A percentile compares a stretch with the other conserved stretches of the same genome.
Conservation (phyloP, 139 green algal genomes). For the Axilococcus clingmanii region DNA sequence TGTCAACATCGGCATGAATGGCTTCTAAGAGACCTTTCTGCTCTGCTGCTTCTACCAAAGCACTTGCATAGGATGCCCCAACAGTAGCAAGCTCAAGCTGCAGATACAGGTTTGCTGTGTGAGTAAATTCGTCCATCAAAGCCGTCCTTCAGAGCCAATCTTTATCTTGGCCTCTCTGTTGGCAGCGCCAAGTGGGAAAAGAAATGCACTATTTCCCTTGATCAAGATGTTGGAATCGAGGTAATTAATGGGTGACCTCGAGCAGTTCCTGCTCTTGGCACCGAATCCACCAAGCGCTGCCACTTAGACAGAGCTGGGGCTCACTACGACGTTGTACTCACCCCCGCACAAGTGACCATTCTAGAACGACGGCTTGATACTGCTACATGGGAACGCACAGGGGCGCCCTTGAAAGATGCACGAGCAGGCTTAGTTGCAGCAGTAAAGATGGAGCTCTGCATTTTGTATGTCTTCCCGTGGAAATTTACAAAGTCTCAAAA, state of each 20-base stretch:
- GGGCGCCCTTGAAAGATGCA: neutral
- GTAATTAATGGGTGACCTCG: neutral
- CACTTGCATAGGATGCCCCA: slow-evolving; percentile 78
- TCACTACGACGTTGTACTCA: neutral
- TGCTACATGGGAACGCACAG: neutral
- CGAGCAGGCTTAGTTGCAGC: neutral
- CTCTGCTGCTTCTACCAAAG: slow-evolving; percentile 85
- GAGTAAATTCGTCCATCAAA: neutral
- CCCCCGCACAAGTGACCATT: neutral
- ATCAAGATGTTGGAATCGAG: neutral
- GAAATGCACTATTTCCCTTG: neutral
- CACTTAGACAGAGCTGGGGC: neutral
- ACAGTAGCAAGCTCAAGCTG: slow-evolving; percentile 35
- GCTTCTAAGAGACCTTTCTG: slow-evolving; percentile 74
- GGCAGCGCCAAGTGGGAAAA: neutral
- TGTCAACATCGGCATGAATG: slow-evolving; percentile 74
- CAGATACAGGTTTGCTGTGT: neutral
- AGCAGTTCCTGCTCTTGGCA: neutral
- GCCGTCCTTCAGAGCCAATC: neutral
- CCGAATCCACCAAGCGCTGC: neutral
- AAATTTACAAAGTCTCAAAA: neutral
- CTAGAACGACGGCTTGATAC: neutral
- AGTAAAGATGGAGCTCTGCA: neutral
- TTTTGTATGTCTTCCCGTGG: neutral
- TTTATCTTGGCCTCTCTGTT: neutral